phyloP scores from a whole-genome alignment of 2,329 filamentous ascomycete genomes.

The Pyrenochaeta sp. region DNA sequence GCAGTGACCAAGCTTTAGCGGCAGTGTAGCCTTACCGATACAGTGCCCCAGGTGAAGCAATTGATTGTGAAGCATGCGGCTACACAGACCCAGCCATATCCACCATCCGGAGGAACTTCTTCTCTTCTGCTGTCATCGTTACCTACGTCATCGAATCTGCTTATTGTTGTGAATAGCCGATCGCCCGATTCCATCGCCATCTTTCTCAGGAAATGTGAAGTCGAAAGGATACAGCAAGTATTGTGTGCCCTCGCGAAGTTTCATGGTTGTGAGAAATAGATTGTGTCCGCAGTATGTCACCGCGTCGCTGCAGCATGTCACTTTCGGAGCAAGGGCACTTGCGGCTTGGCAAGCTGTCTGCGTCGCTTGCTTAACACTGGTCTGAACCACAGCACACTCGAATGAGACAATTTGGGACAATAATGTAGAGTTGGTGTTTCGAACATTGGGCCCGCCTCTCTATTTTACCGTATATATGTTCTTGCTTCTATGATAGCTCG shows the following conservation, averaged over 20 bases:
- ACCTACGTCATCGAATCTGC: neutral
- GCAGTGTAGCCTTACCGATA: slow-evolving; percentile 15
- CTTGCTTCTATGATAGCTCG: neutral
- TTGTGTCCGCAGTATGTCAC: neutral
- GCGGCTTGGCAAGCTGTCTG: neutral
- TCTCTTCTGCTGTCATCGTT: neutral
- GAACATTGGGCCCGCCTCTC: no score
- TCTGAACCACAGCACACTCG: no score
- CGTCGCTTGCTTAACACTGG: no score
- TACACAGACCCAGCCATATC: slow-evolving; percentile 28
- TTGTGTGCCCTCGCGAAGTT: neutral
- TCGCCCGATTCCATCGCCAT: neutral
- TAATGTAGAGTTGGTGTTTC: no score
- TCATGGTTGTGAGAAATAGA: neutral
- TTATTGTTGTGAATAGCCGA: neutral
- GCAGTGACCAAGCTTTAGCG: neutral
- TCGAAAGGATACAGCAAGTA: neutral
- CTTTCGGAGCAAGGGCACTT: neutral
- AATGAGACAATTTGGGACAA: no score
- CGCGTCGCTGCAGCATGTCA: no score
- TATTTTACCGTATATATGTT: no score
- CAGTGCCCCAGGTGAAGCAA: slow-evolving; percentile 29
- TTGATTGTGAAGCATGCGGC: slow-evolving; percentile 19
- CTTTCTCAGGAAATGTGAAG: neutral
- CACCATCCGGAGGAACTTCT: slow-evolving; percentile 19